Evolutionary conservation across 345 rosid genomes (phyloP).

Genomic region (Dipteronia sinensis): DNA sequence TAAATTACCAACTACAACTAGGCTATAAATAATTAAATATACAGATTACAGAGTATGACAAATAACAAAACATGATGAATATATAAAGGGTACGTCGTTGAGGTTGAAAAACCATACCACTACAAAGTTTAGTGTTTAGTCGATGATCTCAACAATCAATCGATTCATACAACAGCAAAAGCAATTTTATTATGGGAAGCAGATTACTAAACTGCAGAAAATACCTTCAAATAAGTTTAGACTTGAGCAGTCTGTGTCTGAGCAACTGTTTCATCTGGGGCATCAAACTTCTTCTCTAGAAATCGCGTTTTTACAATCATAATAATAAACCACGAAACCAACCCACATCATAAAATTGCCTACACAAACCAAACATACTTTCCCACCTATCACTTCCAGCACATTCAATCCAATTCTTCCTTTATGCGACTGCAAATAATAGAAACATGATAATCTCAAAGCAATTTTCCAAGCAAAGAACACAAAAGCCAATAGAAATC

Average conservation of each 20-base stretch:
- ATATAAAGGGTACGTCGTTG: too few relatives aligned
- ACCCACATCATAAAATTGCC: conserved; percentile 33
- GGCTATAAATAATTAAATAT: too few relatives aligned
- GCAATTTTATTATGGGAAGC: neutral
- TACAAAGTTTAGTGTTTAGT: too few relatives aligned
- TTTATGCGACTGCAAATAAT: conserved; percentile 12
- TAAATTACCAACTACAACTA: too few relatives aligned
- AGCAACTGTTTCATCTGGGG: conserved; percentile 19
- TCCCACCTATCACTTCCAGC: conserved; percentile 5
- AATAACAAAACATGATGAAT: too few relatives aligned
- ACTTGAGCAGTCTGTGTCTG: neutral
- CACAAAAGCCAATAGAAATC: conserved; percentile 22
- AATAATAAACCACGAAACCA: conserved; percentile 23
- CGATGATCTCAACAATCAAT: too few relatives aligned
- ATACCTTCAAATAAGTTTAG: too few relatives aligned
- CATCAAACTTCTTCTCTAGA: conserved; percentile 28
- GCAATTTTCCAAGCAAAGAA: conserved; percentile 28
- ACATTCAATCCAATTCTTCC: conserved; percentile 6
- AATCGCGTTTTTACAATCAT: conserved; percentile 30
- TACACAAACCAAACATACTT: conserved; percentile 21
- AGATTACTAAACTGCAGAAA: neutral
- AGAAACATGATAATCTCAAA: conserved; percentile 24
- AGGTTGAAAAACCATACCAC: too few relatives aligned
- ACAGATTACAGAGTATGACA: too few relatives aligned
- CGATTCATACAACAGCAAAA: too few relatives aligned